phyloP scores from a whole-genome alignment of 768 basidiomycete genomes.

The Tulasnella sp. region DNA sequence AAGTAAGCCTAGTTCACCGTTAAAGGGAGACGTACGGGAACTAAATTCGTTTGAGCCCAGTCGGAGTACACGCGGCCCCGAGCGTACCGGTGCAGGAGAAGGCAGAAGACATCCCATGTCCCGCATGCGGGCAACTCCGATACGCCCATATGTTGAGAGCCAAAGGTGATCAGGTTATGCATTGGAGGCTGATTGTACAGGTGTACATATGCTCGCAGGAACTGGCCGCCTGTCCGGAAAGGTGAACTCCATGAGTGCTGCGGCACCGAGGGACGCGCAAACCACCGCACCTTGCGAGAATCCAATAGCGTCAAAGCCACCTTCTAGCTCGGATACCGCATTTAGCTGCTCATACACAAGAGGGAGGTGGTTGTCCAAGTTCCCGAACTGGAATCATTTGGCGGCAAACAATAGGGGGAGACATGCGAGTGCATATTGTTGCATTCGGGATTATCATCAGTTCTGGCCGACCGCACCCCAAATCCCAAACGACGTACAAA shows the following conservation, averaged over 20 bases:
- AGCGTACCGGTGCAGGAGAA: constrained; percentile 48
- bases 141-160: constrained; percentile 79
- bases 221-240: constrained; percentile 52
- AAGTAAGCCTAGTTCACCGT: too few relatives aligned
- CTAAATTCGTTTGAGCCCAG: constrained; percentile 66
- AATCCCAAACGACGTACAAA: constrained; percentile 52
- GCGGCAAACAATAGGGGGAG: background rate
- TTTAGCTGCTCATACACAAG: constrained; percentile 53
- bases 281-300: constrained; percentile 61
- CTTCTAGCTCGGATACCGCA: constrained; percentile 47
- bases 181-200: constrained; percentile 61
- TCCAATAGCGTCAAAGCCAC: constrained; percentile 77
- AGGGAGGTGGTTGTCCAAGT: constrained; percentile 58
- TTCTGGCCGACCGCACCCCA: too few relatives aligned
- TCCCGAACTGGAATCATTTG: constrained; percentile 57
- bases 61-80: constrained; percentile 53
- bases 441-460: too few relatives aligned
- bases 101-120: constrained; percentile 56
- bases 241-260: background rate
- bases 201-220: constrained; percentile 76
- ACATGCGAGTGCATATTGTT: background rate
- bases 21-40: constrained; percentile 49
- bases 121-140: constrained; percentile 60
- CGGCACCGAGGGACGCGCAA: background rate
- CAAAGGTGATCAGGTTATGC: constrained; percentile 76